Evolutionary conservation across 2,329 filamentous ascomycete species (phyloP).

Genomic region (Phyllosticta ampelicida): DNA sequence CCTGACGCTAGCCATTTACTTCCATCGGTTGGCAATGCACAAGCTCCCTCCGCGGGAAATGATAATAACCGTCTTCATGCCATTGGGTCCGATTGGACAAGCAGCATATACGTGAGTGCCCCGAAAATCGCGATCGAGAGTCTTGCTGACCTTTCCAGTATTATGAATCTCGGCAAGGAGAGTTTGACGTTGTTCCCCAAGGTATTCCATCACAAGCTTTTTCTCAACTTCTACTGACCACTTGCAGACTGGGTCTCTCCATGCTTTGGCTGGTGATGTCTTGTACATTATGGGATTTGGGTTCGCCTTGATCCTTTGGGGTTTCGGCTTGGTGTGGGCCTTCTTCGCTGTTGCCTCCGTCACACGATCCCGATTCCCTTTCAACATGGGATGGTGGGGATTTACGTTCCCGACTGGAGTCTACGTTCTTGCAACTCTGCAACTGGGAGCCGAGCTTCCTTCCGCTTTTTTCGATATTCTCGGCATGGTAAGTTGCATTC

Average conservation of each 20-base stretch:
- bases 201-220: constrained; percentile 5
- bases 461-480: constrained; percentile 46
- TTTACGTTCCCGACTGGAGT: constrained; percentile 51
- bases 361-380: constrained; percentile 38
- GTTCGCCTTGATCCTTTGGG: constrained; percentile 45
- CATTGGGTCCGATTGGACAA: constrained; percentile 56
- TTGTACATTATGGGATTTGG: constrained; percentile 49
- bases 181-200: constrained; percentile 32
- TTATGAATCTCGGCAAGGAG: constrained; percentile 40
- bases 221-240: background rate
- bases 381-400: constrained; percentile 55
- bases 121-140: background rate
- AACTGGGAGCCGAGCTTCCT: constrained; percentile 41
- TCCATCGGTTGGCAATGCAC: constrained; percentile 56
- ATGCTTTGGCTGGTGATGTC: constrained; percentile 40
- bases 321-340: constrained; percentile 45
- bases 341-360: constrained; percentile 43
- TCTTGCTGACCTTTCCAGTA: constrained; percentile 14
- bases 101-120: constrained; percentile 44
- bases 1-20: constrained; percentile 56
- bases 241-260: constrained; percentile 16
- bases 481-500: constrained; percentile 32
- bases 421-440: constrained; percentile 40
- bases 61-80: constrained; percentile 57
- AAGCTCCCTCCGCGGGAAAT: constrained; percentile 55